Evolutionary conservation across 2,329 filamentous ascomycete genomes (phyloP), one percentile per base, ranked within the genome.

Genomic region (Hymenoscyphus fraxineus): DNA sequence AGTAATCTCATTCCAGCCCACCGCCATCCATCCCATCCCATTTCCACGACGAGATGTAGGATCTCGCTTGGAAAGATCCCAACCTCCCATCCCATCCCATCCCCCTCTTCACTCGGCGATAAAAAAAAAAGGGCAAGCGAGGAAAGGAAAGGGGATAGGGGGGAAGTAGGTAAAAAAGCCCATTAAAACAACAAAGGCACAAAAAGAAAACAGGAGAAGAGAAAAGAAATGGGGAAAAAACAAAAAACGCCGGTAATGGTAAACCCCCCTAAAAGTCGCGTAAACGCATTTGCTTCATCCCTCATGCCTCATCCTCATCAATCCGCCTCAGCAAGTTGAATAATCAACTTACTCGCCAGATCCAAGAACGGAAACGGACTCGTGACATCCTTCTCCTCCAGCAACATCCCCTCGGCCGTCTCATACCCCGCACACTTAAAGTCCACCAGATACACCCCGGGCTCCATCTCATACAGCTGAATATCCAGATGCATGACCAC

Each of bases 341-440:
- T 93, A 71, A 98, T 97, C 73, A 98, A 82, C 78, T 89, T 89
- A 69, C 92, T 93, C 38, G 94, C 93, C 77, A 97, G 90, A 78
- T 98, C 94, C 73, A 98, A 82, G 79, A 97, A 98, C 3, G 95
- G 94, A 77, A 97, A 98, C 35, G 95, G 93, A 75, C 91, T 96
- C 56, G 92, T 94, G 68, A 97, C 92, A 73, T 96, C 91, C 83
- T 98, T 98, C 79, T 97, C 93, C 73, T 95, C 92, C 60, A 93
- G 80, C 60, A 89, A 80, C 69, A 89, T 86, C 59, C 94, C 89
- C 63, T 95, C 82, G 13, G 81, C 74, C 58, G 84, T 92, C 79
- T 99, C 95, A 78, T 99, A 99, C 22, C 95, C 95, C 15, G 95
- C 93, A 76, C 94, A 98, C 76, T 97, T 98, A 82, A 99, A 99